phyloP scores from a whole-genome alignment of 1,284 basidiomycete species.

The Ustilago crameri region DNA sequence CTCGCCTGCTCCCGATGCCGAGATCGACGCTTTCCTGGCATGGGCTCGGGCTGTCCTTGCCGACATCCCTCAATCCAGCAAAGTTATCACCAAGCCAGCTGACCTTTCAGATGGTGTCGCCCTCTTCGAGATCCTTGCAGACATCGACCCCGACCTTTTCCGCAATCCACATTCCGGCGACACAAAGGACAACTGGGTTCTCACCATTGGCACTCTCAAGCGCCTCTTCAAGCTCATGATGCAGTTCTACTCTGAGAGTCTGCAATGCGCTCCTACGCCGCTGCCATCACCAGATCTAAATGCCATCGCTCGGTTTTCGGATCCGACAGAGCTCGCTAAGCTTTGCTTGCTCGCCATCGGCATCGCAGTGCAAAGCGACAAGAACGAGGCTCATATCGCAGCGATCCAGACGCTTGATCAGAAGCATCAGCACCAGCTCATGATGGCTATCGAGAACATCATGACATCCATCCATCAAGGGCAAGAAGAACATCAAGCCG shows the following conservation, averaged over 20 bases:
- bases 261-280: constrained; percentile 33
- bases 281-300: constrained; percentile 56
- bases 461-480: constrained; percentile 39
- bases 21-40: constrained; percentile 46
- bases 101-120: constrained; percentile 59
- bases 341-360: constrained; percentile 88
- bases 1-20: constrained; percentile 18
- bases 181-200: constrained; percentile 82
- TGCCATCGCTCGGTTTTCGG: constrained; percentile 79
- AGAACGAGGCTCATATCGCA: constrained; percentile 82
- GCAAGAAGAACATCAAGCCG: constrained; percentile 29
- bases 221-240: constrained; percentile 85
- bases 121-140: constrained; percentile 55
- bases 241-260: constrained; percentile 73
- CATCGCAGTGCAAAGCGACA: constrained; percentile 82
- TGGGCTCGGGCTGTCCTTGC: constrained; percentile 48
- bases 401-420: constrained; percentile 83
- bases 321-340: constrained; percentile 76
- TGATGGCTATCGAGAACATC: constrained; percentile 72
- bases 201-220: constrained; percentile 84
- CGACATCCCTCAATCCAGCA: constrained; percentile 17
- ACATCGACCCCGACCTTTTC: constrained; percentile 80
- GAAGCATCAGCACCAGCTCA: constrained; percentile 82
- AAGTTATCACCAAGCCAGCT: constrained; percentile 15
- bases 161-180: constrained; percentile 57